Percentiles rank a stretch among this genome's conserved stretches.
phyloP scores from a whole-genome alignment of 768 basidiomycete genomes.

The Obba rivulosa region DNA sequence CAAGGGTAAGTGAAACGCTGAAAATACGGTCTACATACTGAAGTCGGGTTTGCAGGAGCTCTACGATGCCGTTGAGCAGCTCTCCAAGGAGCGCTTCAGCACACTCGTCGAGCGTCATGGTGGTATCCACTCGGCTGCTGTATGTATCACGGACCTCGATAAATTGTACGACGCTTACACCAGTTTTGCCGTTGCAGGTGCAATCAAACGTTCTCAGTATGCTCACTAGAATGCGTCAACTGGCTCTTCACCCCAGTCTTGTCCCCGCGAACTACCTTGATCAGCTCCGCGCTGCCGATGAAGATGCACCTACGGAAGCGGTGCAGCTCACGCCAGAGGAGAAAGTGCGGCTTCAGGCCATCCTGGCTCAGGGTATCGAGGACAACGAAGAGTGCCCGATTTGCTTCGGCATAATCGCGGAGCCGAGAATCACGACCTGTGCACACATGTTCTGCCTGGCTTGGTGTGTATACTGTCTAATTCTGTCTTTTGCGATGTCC shows the following conservation, averaged over 20 bases:
- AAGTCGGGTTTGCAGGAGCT: conserved; percentile 35
- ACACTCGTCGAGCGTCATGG: conserved; percentile 39
- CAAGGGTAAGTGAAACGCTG: conserved; percentile 42
- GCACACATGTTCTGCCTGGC: conserved; percentile 66
- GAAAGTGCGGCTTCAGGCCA: conserved; percentile 47
- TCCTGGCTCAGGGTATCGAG: conserved; percentile 64
- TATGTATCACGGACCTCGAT: conserved; percentile 7
- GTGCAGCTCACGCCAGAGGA: conserved; percentile 48
- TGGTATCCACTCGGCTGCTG: conserved; percentile 35
- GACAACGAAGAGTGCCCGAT: conserved; percentile 82
- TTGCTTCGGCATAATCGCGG: conserved; percentile 54
- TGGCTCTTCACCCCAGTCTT: conserved; percentile 74
- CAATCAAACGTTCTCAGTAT: conserved; percentile 71
- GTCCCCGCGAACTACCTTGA: conserved; percentile 69
- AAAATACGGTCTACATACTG: no score
- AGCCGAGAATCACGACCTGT: conserved; percentile 72
- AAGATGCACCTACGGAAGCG: conserved; percentile 21
- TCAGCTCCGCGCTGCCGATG: conserved; percentile 39
- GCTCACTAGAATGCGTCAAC: conserved; percentile 82
- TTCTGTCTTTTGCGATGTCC: background rate
- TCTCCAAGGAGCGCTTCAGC: conserved; percentile 60
- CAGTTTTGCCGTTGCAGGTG: conserved; percentile 33
- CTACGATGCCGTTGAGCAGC: conserved; percentile 64
- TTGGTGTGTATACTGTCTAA: conserved; percentile 45
- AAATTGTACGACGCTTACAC: background rate